A percentile compares a stretch with the other conserved stretches of the same genome.
phyloP scores from a whole-genome alignment of 345 rosid genomes.

The Geranium brycei region DNA sequence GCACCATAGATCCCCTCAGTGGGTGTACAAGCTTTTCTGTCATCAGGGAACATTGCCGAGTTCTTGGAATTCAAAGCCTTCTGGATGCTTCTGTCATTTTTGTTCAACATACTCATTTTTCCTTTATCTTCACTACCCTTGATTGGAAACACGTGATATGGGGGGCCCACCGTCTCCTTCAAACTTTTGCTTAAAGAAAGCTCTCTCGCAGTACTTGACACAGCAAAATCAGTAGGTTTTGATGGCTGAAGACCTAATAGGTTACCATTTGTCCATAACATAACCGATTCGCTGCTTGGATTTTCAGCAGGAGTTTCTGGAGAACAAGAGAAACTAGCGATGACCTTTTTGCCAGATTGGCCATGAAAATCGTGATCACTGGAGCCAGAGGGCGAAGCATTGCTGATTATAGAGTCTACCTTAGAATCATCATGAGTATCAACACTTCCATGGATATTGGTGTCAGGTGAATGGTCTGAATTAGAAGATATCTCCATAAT shows the following conservation, averaged over 20 bases:
- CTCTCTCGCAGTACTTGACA: constrained; percentile 20
- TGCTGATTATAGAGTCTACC: constrained; percentile 11
- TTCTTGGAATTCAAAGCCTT: too few species aligned
- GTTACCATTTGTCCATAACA: constrained; percentile 72
- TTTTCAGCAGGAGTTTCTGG: constrained; percentile 20
- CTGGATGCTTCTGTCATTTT: too few species aligned
- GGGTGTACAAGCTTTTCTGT: too few species aligned
- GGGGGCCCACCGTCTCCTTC: constrained; percentile 13
- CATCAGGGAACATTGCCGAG: too few species aligned
- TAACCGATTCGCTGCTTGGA: constrained; percentile 4
- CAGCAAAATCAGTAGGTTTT: constrained; percentile 66
- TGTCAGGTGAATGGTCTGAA: constrained; percentile 17
- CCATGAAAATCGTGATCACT: constrained; percentile 10
- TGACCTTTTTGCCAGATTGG: not conserved
- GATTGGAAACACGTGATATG: constrained; percentile 7
- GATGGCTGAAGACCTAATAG: constrained; percentile 71
- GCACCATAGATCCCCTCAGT: too few species aligned
- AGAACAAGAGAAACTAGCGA: constrained; percentile 10
- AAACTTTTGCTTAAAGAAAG: constrained; percentile 16
- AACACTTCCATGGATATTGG: constrained; percentile 9
- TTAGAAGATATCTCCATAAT: constrained; percentile 12
- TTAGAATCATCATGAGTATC: constrained; percentile 14
- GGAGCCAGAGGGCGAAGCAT: constrained; percentile 15
- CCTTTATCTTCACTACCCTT: constrained; percentile 12
- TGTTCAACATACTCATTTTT: not conserved